Conservation (phyloP, 805 yeast species). For the Metschnikowia aberdeeniae region DNA sequence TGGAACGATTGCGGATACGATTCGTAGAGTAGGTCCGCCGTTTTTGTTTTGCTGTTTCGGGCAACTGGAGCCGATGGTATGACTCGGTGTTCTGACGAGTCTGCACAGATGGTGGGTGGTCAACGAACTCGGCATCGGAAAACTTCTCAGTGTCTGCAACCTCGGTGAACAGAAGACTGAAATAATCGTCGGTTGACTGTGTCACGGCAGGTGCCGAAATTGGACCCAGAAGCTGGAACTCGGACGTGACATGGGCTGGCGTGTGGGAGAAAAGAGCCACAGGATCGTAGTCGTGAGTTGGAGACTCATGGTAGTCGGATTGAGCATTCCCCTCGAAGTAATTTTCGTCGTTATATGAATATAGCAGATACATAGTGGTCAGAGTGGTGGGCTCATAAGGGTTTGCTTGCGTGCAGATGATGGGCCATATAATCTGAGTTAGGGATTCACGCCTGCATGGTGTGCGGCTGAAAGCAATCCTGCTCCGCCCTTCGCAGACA, state of each 20-base stretch:
- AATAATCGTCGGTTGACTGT: constrained; percentile 12
- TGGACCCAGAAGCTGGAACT: constrained; percentile 8
- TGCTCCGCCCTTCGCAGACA: not conserved
- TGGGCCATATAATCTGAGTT: not conserved
- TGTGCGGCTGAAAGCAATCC: constrained; percentile 2
- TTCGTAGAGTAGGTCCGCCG: constrained; percentile 5
- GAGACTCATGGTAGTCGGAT: not conserved
- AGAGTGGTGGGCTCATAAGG: not conserved
- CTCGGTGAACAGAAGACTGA: constrained; percentile 8
- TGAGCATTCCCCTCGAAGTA: not conserved
- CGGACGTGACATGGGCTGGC: not conserved
- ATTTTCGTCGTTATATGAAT: not conserved
- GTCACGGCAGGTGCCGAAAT: constrained; percentile 16
- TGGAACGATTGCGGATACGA: constrained; percentile 12
- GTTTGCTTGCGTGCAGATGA: not conserved
- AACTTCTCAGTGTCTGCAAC: not conserved
- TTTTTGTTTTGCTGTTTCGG: constrained; percentile 5
- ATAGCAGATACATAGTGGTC: not conserved
- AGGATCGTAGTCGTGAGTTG: constrained; percentile 2
- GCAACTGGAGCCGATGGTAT: constrained; percentile 1
- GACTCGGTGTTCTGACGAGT: constrained; percentile 1
- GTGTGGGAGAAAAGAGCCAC: constrained; percentile 4
- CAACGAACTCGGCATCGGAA: not conserved
- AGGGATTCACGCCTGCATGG: not conserved
- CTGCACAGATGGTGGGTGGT: not conserved